Evolutionary conservation across 257 asterid genomes (phyloP), one percentile per base, ranked within the genome.

Genomic region (Rehmannia glutinosa): DNA sequence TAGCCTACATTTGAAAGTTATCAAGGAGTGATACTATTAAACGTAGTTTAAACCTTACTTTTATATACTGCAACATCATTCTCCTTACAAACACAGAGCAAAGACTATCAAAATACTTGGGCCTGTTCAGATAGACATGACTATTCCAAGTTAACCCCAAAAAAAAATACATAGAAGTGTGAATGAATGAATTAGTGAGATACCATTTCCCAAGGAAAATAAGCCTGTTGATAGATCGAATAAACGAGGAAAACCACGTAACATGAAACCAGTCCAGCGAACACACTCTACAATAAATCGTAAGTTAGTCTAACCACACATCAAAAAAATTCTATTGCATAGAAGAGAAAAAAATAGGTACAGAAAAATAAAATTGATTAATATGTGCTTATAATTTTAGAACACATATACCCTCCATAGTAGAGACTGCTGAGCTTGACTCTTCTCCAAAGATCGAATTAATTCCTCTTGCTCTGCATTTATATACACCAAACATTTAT

Each of bases 161-260:
- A 15, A 15, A 7, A 15, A 43, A 50, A 12, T 17, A 21, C 2
- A 66, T 6, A 23, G 25, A 45, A 43, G 27, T 12, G 39, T 28
- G 7, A 51, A 54, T 0, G 72, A 50, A 54, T 20, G 58, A 45
- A 23, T n/a, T 25, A 25, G 17, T 67, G 69, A 53, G 20, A 69
- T 91, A 92, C 98, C 98, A 84, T 36, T 77, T 86, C 88, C 98
- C 98, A 89, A 32, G 98, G 98, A 76, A 64, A 83, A 69, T 70
- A 83, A 63, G 87, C 82, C 77, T 92, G 95, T 50, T 84, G 95
- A 86, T 76, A 86, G 69, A 85, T 82, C 62, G 96, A 89, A 72
- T 84, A 89, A 65, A 84, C 3, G 39, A 85, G 89, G 86, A 92
- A 89, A 58, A 73, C 58, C 69, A 64, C 77, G 71, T 89, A 89